These are phyloP conservation scores for Penicillium dipodomyicola DNA, from an alignment of 495 filamentous ascomycete species.

Conservation along the genomic window DNA sequence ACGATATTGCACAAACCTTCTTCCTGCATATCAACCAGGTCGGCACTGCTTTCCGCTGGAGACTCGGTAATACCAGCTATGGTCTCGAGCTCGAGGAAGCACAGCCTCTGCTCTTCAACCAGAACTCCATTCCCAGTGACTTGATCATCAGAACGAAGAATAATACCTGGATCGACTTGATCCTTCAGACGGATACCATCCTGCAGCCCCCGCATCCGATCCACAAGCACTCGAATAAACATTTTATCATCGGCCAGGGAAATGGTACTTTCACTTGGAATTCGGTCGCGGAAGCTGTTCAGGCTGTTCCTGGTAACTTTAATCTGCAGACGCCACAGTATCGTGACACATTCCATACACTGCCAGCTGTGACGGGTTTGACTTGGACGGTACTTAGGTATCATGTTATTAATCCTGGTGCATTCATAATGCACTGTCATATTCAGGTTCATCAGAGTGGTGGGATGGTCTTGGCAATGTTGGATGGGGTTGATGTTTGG, in stretches of 20 bases:
- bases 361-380: slow-evolving; percentile 26
- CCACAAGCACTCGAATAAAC: slow-evolving; percentile 64
- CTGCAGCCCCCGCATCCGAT: slow-evolving; percentile 52
- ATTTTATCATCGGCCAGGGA: slow-evolving; percentile 54
- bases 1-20: slow-evolving; percentile 40
- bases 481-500: slow-evolving; percentile 59
- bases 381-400: slow-evolving; percentile 57
- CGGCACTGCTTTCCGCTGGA: slow-evolving; percentile 47
- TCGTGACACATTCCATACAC: slow-evolving; percentile 50
- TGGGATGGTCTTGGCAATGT: slow-evolving; percentile 54
- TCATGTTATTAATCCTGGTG: slow-evolving; percentile 56
- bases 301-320: slow-evolving; percentile 46
- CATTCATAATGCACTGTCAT: slow-evolving; percentile 61
- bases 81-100: slow-evolving; percentile 35
- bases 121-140: slow-evolving; percentile 32
- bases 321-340: slow-evolving; percentile 54
- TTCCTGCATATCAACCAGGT: slow-evolving; percentile 37
- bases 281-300: slow-evolving; percentile 51
- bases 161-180: slow-evolving; percentile 57
- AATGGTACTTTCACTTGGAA: slow-evolving; percentile 48
- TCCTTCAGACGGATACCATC: slow-evolving; percentile 39
- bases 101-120: slow-evolving; percentile 50
- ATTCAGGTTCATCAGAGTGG: slow-evolving; percentile 56
- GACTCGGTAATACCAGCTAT: slow-evolving; percentile 40
- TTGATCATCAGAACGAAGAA: slow-evolving; percentile 52